These are phyloP conservation scores for Juncus inflexus DNA, from an alignment of 176 grass and related monocot species.

Conservation along the genomic window DNA sequence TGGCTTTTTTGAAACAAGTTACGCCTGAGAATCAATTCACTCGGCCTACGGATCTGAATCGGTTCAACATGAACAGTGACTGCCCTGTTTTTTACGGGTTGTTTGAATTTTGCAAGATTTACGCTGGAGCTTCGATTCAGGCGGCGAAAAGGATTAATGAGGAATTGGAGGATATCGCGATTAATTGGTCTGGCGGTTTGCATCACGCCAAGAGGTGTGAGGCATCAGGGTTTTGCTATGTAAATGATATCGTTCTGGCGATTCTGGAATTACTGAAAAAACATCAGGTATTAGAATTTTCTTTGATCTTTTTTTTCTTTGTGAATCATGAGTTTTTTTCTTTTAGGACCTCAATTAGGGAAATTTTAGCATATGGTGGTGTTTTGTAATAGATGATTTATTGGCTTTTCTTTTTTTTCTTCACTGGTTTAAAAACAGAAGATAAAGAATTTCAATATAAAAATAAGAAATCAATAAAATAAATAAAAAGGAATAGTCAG, in stretches of 20 bases:
- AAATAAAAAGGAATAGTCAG: too few relatives aligned
- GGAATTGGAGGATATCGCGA: conserved; percentile 72
- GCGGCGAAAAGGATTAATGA: conserved; percentile 82
- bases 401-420: too few relatives aligned
- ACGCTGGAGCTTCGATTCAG: conserved; percentile 70
- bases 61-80: conserved; percentile 81
- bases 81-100: conserved; percentile 89
- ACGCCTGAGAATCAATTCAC: conserved; percentile 74
- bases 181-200: conserved; percentile 93
- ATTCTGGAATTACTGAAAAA: conserved; percentile 88
- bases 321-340: too few relatives aligned
- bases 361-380: too few relatives aligned
- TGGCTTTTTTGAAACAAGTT: conserved; percentile 71
- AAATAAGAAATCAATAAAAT: too few relatives aligned
- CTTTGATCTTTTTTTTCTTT: background rate
- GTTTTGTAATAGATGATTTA: too few relatives aligned
- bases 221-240: conserved; percentile 93
- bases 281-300: conserved; percentile 38
- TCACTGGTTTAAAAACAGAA: too few relatives aligned
- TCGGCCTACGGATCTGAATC: conserved; percentile 50
- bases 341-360: too few relatives aligned
- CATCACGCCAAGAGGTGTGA: conserved; percentile 92
- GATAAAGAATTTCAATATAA: too few relatives aligned
- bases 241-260: conserved; percentile 93
- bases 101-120: conserved; percentile 78